Evolutionary conservation across 805 yeast genomes (phyloP), one percentile per base, ranked within the genome.

Genomic region (Starmera dryadoides): DNA sequence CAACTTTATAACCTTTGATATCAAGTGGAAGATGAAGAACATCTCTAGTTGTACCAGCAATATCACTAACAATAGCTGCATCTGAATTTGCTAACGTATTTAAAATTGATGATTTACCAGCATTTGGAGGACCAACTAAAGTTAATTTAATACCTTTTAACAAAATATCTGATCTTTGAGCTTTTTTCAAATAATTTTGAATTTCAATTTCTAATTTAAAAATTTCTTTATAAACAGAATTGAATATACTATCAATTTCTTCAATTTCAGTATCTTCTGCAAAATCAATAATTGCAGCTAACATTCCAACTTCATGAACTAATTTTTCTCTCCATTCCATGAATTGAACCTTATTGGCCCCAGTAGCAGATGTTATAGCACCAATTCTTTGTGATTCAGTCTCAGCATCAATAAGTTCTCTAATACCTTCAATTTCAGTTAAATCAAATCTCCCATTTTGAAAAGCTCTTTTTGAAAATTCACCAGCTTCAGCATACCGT

Each of bases 11-110:
- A 0, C 98, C 98, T 26, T 73, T 71, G 3, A 93, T 75, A 53
- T 89, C 89, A 22, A 93, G 54, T 0, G 87, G 84, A 2, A 87
- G 75, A 47, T 88, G 94, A 19, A 93, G 73, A 0, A 86, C 64
- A 53, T 93, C 98, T 51, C 98, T 69, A 0, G 98, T 93, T 0
- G 98, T 93, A 0, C 98, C 98, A 2, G 95, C 95, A 5, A 85
- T 75, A 30, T 79, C 79, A 55, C 96, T 86, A 1, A 93, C 98
- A 30, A 93, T 87, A 0, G 96, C 94, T 15, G 87, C 83, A 18
- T 88, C 94, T 18, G 83, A 75, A 42, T 79, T 71, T 0, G 89
- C 86, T 7, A 93, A 58, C n/a, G 63, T 53, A 52, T 93, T 93
- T 37, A 93, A 59, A 10, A 93, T 61, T 1, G 96, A 86, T 3